Conservation (phyloP, 2,329 filamentous ascomycete species). For the Aureobasidium uvarum region DNA sequence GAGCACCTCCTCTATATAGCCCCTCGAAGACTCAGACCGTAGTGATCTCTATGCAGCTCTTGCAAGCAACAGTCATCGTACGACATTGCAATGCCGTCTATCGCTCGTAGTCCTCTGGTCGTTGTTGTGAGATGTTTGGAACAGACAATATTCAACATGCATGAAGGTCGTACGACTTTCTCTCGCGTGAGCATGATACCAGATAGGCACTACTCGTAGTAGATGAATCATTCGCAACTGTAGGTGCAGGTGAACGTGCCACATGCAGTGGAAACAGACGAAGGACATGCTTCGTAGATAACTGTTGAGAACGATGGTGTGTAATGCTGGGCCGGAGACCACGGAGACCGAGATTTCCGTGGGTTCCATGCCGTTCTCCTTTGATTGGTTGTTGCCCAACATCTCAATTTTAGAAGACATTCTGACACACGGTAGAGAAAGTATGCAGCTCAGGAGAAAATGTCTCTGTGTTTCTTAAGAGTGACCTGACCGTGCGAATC, state of each 20-base stretch:
- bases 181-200: too few species aligned
- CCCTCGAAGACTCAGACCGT: background rate
- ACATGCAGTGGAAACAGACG: background rate
- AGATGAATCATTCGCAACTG: too few species aligned
- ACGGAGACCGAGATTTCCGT: conserved; percentile 4
- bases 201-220: too few species aligned
- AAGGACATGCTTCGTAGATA: background rate
- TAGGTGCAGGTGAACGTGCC: too few species aligned
- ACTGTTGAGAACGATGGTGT: background rate
- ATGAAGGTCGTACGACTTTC: background rate
- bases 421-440: background rate
- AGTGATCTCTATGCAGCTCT: background rate
- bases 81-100: background rate
- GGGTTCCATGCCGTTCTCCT: too few species aligned
- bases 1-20: background rate
- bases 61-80: background rate
- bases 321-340: background rate
- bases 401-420: background rate
- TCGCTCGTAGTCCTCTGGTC: background rate
- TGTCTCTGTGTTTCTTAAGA: background rate
- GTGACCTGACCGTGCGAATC: too few species aligned
- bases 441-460: background rate
- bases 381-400: too few species aligned
- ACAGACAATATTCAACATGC: background rate
- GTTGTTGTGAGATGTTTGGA: background rate